These are phyloP conservation scores for Iris macrosiphon DNA, from an alignment of 106 monocot genomes.

Conservation along the genomic window DNA sequence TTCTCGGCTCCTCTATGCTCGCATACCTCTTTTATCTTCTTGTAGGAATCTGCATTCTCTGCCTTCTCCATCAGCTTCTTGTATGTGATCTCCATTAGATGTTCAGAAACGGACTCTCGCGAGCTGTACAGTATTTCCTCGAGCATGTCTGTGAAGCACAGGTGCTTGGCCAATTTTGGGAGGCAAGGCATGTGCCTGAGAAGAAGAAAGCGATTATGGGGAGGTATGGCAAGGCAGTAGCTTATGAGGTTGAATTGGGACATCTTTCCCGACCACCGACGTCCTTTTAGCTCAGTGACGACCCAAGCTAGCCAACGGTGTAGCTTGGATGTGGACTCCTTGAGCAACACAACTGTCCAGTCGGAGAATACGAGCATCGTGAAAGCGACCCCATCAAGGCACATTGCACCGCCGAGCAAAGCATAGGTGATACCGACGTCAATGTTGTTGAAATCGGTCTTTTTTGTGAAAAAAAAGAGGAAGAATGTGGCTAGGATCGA, in stretches of 20 bases:
- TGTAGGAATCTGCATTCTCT: background rate
- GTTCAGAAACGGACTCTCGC: background rate
- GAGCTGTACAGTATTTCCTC: too few species aligned
- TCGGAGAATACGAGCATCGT: conserved; percentile 11
- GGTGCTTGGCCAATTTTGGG: too few species aligned
- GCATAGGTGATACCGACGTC: conserved; percentile 19
- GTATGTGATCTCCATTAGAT: conserved; percentile 5
- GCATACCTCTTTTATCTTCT: background rate
- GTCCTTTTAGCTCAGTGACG: background rate
- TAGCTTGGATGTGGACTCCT: background rate
- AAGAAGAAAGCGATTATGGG: too few species aligned
- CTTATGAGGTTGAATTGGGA: conserved; percentile 20
- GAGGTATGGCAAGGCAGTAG: too few species aligned
- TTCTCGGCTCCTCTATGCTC: conserved; percentile 15
- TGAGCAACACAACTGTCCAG: conserved; percentile 7
- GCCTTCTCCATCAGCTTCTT: conserved; percentile 8
- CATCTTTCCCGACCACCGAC: conserved; percentile 22
- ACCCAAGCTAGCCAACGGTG: background rate
- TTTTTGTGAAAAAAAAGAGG: conserved; percentile 15
- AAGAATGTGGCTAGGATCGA: conserved; percentile 2
- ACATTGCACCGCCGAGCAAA: conserved; percentile 16
- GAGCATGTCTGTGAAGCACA: too few species aligned
- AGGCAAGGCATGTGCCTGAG: too few species aligned
- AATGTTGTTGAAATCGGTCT: background rate
- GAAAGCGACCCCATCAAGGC: conserved; percentile 10